Evolutionary conservation across 73 alveolate genomes (phyloP).

Genomic region (Stentor coeruleus): DNA sequence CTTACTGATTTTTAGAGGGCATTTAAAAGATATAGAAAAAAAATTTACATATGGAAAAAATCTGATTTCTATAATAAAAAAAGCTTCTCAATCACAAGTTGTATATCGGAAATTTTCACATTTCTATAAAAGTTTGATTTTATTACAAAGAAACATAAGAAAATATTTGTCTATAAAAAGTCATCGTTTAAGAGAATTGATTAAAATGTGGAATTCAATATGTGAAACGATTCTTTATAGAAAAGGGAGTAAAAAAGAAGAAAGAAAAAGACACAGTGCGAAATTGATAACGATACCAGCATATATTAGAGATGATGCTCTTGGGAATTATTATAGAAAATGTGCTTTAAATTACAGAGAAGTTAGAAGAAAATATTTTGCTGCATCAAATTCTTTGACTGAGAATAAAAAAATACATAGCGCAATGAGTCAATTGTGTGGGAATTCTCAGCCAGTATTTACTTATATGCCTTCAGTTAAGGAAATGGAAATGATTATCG

Average conservation of each 20-base stretch:
- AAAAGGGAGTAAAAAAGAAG: not conserved
- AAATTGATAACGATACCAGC: not conserved
- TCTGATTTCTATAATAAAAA: not conserved
- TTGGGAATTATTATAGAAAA: no score
- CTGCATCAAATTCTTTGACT: not conserved
- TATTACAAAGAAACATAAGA: not conserved
- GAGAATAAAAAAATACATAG: not conserved
- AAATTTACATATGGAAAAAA: not conserved
- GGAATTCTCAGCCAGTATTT: not conserved
- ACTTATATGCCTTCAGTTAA: not conserved
- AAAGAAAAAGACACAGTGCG: not conserved
- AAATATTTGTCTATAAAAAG: not conserved
- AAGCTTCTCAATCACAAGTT: not conserved
- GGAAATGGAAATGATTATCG: not conserved
- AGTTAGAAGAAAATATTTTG: not conserved
- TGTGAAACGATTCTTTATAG: not conserved
- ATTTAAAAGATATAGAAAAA: not conserved
- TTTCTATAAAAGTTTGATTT: not conserved
- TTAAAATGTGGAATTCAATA: not conserved
- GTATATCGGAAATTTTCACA: not conserved
- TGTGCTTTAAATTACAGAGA: no score
- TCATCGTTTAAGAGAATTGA: not conserved
- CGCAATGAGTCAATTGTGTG: not conserved
- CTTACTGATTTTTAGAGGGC: not conserved
- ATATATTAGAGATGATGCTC: not conserved